These are phyloP conservation scores for Draba incana DNA, from an alignment of 345 rosid genomes.

Conservation along the genomic window DNA sequence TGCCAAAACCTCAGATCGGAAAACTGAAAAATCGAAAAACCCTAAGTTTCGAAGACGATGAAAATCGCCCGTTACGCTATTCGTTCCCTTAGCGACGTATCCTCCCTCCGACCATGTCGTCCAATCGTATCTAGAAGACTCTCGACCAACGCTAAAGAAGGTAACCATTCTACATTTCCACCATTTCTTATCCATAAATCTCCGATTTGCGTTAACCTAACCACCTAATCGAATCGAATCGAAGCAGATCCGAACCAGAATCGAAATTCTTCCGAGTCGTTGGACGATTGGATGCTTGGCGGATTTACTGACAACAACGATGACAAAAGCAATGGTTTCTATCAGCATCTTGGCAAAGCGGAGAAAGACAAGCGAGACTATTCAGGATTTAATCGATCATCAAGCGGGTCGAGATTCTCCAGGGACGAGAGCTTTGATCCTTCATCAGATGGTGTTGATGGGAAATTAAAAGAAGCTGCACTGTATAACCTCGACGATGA, in stretches of 20 bases:
- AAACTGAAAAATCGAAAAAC: slow-evolving; percentile 19
- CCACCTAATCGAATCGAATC: slow-evolving; percentile 22
- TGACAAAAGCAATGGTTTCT: slow-evolving; percentile 39
- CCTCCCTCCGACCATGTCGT: slow-evolving; percentile 32
- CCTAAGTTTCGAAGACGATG: slow-evolving; percentile 41
- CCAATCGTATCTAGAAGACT: slow-evolving; percentile 37
- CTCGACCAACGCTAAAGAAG: slow-evolving; percentile 43
- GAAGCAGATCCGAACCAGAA: not conserved
- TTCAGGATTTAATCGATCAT: slow-evolving; percentile 8
- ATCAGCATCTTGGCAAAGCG: slow-evolving; percentile 45
- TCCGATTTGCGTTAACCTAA: not conserved
- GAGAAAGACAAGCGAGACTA: slow-evolving; percentile 40
- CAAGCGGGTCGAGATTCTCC: slow-evolving; percentile 16
- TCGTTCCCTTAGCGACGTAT: slow-evolving; percentile 37
- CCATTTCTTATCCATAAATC: not conserved
- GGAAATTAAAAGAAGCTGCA: slow-evolving; percentile 53
- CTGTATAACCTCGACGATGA: slow-evolving; percentile 44
- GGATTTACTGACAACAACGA: slow-evolving; percentile 34
- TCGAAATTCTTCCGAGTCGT: slow-evolving; percentile 38
- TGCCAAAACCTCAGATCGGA: slow-evolving; percentile 45
- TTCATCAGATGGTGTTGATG: slow-evolving; percentile 54
- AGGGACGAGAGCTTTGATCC: slow-evolving; percentile 40
- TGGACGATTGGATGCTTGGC: slow-evolving; percentile 50
- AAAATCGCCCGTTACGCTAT: slow-evolving; percentile 38
- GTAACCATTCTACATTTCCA: slow-evolving; percentile 33